Evolutionary conservation across 73 alveolate genomes (phyloP), one percentile per base, ranked within the genome.

Genomic region (Effrenium voratum): DNA sequence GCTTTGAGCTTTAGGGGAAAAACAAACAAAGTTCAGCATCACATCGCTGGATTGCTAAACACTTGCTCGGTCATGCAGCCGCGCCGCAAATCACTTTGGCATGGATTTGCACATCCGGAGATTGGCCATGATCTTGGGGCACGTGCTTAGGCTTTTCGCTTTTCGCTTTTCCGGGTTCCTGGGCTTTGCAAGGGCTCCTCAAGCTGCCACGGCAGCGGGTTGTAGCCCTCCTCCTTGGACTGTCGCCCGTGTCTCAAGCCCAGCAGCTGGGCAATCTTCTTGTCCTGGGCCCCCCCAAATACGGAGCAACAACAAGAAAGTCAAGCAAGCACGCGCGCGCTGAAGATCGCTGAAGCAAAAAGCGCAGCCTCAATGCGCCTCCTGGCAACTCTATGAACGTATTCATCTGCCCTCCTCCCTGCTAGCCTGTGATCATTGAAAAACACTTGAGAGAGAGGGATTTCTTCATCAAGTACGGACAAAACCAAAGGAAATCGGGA

Each of bases 141-240:
- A n/a, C n/a, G n/a, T n/a, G n/a, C n/a, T n/a, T n/a, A n/a, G n/a
- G n/a, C n/a, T n/a, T n/a, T n/a, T n/a, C n/a, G n/a, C n/a, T n/a
- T n/a, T n/a, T n/a, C n/a, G n/a, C n/a, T n/a, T n/a, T n/a, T n/a
- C n/a, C n/a, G n/a, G n/a, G n/a, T n/a, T n/a, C n/a, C n/a, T n/a
- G n/a, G n/a, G n/a, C n/a, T n/a, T n/a, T n/a, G n/a, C n/a, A n/a
- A n/a, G n/a, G 26, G 77, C 77, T 5, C 91, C 55, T 86, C 82
- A 46, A 86, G 60, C 5, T 44, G 8, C 63, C 59, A 86, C n/a
- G 28, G 36, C 68, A 57, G 28, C 5, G 63, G 22, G 46, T 40
- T 34, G 30, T 86, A 86, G 83, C 94, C 94, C 45, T 86, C 94
- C 1, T 86, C 46, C n/a, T 86, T n/a, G 46, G 94, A 82, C 82